Base-by-base conservation (phyloP, 495 filamentous ascomycete species). In the Podospora fimiseda region DNA sequence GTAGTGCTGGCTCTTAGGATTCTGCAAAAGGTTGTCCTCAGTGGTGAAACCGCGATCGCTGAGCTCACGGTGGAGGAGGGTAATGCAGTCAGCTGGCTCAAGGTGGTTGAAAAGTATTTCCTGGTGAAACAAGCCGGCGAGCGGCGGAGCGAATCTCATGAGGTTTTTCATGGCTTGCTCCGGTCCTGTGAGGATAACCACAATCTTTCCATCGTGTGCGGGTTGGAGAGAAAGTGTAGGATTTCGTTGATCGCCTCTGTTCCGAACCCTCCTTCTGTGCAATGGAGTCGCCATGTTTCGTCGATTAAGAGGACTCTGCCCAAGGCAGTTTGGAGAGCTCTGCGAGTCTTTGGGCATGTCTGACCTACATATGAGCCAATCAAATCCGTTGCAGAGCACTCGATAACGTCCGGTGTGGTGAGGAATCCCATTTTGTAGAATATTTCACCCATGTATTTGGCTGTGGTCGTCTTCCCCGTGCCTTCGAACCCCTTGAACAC, bases 401-500 rank as follows among this genome's bases (percentile, higher is more conserved):
- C 79, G 4, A 83, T 56, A 0, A 85, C 80, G 36, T 77, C 75
- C 2, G 56, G 62, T 0, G 71, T 73, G 1, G 72, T 50, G 2
- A 87, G 62, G 14, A 85, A 73, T 0, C 81, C 79, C 73, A 85
- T 77, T 52, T 86, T 76, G 52, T 84, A 87, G 62, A 78, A 89
- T 0, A 90, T 65, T 51, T 84, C 71, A 2, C 86, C 86, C 73
- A 90, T 82, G 51, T 75, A 81, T 40, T 74, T 60, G 0, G 86
- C 86, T 1, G 83, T 86, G 1, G 72, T 79, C 0, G 85, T 87
- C 55, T 89, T 90, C 3, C 85, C 86, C 9, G 85, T 87, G 3
- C 86, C 69, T 60, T 56, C 66, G 0, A 64, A 64, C 0, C 68
- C 68, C 20, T 63, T 60, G 51, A 72, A 72, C 1, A 72, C 51